Conservation (phyloP, 1,284 basidiomycete genomes). For the Caloboletus firmus region DNA sequence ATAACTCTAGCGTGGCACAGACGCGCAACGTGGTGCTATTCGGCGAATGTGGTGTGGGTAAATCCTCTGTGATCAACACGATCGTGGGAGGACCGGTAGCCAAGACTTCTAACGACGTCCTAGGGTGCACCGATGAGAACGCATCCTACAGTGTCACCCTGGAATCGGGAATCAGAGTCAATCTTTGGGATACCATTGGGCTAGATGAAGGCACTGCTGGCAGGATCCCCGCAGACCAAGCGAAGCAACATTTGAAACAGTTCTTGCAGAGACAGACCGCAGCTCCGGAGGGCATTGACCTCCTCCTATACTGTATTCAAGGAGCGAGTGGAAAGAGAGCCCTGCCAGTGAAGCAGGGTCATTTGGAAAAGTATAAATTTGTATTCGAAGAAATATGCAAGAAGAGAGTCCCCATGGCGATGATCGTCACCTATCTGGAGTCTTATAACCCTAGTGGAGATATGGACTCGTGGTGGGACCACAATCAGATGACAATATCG, state of each 20-base stretch:
- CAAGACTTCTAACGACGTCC: slow-evolving; percentile 15
- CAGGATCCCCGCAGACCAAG: slow-evolving; percentile 5
- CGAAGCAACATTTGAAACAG: slow-evolving; percentile 16
- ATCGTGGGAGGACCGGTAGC: slow-evolving; percentile 18
- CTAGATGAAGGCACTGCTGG: slow-evolving; percentile 23
- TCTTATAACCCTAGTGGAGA: slow-evolving; percentile 13
- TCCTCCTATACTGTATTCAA: slow-evolving; percentile 25
- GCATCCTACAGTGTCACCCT: slow-evolving; percentile 6
- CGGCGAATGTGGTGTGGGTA: slow-evolving; percentile 31
- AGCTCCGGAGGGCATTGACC: slow-evolving; percentile 21
- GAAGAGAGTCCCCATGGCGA: slow-evolving; percentile 22
- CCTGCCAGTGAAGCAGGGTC: slow-evolving; percentile 17
- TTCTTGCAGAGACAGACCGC: slow-evolving; percentile 21
- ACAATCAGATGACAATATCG: slow-evolving; percentile 5
- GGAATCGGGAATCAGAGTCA: slow-evolving; percentile 7
- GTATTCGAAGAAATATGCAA: slow-evolving; percentile 24
- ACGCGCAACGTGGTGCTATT: slow-evolving; percentile 27
- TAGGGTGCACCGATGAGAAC: slow-evolving; percentile 15
- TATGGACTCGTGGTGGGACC: slow-evolving; percentile 28
- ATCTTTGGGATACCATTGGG: slow-evolving; percentile 32
- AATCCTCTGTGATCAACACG: slow-evolving; percentile 31
- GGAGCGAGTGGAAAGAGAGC: slow-evolving; percentile 14
- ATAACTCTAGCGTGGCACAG: slow-evolving; percentile 3
- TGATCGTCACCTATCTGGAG: slow-evolving; percentile 24
- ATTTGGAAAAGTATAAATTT: slow-evolving; percentile 17